A percentile compares a stretch with the other conserved stretches of the same genome.
These are phyloP conservation scores for Alternaria dauci DNA, from an alignment of 2,329 filamentous ascomycete genomes.

Conservation along the genomic window DNA sequence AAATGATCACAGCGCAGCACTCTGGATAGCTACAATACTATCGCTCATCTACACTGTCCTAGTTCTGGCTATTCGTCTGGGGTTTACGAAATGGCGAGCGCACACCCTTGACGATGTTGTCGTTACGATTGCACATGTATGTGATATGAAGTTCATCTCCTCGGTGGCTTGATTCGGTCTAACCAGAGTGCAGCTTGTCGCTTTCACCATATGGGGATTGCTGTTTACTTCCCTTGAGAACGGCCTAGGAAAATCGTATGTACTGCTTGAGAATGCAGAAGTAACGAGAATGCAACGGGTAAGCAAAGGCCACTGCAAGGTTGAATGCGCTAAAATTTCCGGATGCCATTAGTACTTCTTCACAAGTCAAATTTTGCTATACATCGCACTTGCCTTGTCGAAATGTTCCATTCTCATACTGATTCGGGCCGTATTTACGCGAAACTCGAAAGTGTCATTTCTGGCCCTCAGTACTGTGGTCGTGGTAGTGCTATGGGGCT, in stretches of 20 bases:
- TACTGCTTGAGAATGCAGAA: constrained; percentile 1
- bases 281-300: constrained; percentile 7
- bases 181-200: constrained; percentile 2
- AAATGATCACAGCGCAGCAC: constrained; percentile 11
- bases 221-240: constrained; percentile 3
- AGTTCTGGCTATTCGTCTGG: constrained; percentile 8
- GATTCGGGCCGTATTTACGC: constrained; percentile 2
- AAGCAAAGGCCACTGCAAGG: background rate
- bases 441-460: constrained; percentile 1
- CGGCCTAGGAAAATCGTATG: constrained; percentile 10
- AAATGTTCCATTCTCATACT: constrained; percentile 15
- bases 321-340: background rate
- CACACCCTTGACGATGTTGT: constrained; percentile 8
- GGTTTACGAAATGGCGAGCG: constrained; percentile 11
- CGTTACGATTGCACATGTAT: constrained; percentile 10
- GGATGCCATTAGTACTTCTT: constrained; percentile 3
- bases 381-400: constrained; percentile 13
- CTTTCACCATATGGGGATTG: constrained; percentile 7
- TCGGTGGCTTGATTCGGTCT: background rate
- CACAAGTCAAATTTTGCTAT: constrained; percentile 3
- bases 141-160: background rate
- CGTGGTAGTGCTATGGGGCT: constrained; percentile 7
- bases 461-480: background rate
- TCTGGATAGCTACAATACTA: constrained; percentile 11
- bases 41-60: constrained; percentile 8